These are phyloP conservation scores for Saussurea involucrata DNA, from an alignment of 129 eudicot genomes.

Conservation along the genomic window DNA sequence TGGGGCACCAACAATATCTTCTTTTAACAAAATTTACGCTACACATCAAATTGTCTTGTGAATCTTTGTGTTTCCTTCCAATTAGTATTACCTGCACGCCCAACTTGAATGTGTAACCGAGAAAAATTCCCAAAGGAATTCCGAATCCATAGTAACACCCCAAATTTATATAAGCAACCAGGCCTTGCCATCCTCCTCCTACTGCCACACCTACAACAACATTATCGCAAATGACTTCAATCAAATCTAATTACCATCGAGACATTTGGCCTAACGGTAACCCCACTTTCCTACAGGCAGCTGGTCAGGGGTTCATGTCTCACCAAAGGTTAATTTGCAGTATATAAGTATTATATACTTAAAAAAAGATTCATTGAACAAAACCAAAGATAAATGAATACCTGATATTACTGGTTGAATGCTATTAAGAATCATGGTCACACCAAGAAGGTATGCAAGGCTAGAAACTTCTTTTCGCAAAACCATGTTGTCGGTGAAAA, in stretches of 20 bases:
- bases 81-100: constrained; percentile 52
- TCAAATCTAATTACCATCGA: neutral
- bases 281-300: too few relatives aligned
- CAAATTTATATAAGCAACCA: too few relatives aligned
- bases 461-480: constrained; percentile 38
- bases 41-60: neutral
- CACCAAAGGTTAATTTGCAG: neutral
- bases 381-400: neutral
- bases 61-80: neutral
- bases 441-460: constrained; percentile 59
- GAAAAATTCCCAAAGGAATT: too few relatives aligned
- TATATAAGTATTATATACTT: too few relatives aligned
- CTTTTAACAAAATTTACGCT: neutral
- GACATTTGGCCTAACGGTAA: neutral
- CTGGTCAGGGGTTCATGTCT: neutral
- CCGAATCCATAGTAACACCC: too few relatives aligned
- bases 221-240: neutral
- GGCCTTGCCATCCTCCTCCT: constrained; percentile 87
- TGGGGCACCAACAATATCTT: neutral
- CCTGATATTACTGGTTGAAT: constrained; percentile 73
- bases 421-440: constrained; percentile 70
- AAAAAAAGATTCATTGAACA: too few relatives aligned
- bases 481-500: constrained; percentile 39
- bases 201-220: constrained; percentile 58
- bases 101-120: too few relatives aligned